Evolutionary conservation across 331 rosid species (phyloP), one percentile per base, ranked within the genome.

Genomic region (Phaseolus coccineus): DNA sequence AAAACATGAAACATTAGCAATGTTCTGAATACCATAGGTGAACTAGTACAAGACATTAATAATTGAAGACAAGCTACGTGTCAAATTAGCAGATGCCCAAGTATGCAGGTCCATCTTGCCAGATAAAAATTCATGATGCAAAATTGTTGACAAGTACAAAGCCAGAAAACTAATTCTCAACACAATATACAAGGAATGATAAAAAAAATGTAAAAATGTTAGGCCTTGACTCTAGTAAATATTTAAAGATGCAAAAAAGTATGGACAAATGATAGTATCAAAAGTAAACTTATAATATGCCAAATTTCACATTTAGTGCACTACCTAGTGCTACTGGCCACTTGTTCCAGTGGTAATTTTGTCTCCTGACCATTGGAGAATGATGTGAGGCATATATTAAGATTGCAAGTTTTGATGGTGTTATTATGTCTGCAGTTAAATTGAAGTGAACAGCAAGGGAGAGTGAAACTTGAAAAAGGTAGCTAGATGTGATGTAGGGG

Each of bases 401-500:
- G 39, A 62, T 79, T 59, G 52, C 30, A 24, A 9, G 59, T 66
- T 33, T 33, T 27, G 19, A 55, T 42, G 71, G 71, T 55, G 48
- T 46, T 68, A 67, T 28, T 61, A 59, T 69, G 64, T 15, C 12
- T 31, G 56, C 16, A 37, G 33, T 51, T 52, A 65, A 46, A 78
- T 69, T 25, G 59, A 73, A 56, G 39, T 28, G 47, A 58, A 68
- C 28, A 75, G 30, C 57, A n/a, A 58, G 48, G 31, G 19, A 59
- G 48, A 22, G 19, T 51, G 74, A 74, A 73, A 59, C 61, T 59
- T 58, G 55, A 72, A 69, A 19, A 68, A 62, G 56, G 5, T 37
- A 81, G 75, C 40, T 58, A 69, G 51, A 68, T 31, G 57, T 44
- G 24, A 67, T 59, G 70, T 74, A 56, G 47, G 42, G 19, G 22